Conservation (phyloP, 495 filamentous ascomycete genomes). For the Penicillium bialowiezense region DNA sequence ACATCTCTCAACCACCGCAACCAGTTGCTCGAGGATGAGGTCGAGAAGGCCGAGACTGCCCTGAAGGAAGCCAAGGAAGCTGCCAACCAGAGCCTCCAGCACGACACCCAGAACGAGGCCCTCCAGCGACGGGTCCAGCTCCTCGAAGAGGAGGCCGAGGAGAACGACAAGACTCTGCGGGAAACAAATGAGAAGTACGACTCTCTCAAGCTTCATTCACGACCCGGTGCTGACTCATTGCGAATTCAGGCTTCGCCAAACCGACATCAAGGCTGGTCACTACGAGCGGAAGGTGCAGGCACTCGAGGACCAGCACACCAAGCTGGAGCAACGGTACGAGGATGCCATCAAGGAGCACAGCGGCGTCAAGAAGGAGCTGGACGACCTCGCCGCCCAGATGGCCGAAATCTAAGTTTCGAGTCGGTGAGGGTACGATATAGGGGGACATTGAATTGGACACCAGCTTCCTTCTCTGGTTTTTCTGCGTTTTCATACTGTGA, state of each 20-base stretch:
- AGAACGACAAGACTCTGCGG: constrained; percentile 87
- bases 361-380: constrained; percentile 83
- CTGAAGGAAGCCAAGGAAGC: constrained; percentile 77
- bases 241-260: constrained; percentile 79
- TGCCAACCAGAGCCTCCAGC: constrained; percentile 68
- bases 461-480: constrained; percentile 26
- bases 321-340: constrained; percentile 96
- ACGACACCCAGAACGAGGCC: constrained; percentile 81
- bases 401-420: constrained; percentile 70
- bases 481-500: constrained; percentile 27
- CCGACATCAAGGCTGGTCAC: constrained; percentile 98
- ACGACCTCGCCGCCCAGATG: constrained; percentile 83
- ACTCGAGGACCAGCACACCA: constrained; percentile 80
- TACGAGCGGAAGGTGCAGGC: constrained; percentile 99
- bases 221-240: constrained; percentile 17
- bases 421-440: constrained; percentile 24
- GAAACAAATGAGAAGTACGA: constrained; percentile 98
- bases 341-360: constrained; percentile 88
- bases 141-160: constrained; percentile 95
- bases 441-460: constrained; percentile 31
- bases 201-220: neutral
- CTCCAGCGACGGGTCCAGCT: constrained; percentile 90
- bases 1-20: constrained; percentile 92
- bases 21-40: constrained; percentile 77
- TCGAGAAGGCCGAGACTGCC: constrained; percentile 79